Base-by-base conservation (phyloP, 2,329 filamentous ascomycete genomes). In the Diaporthe humulicola region DNA sequence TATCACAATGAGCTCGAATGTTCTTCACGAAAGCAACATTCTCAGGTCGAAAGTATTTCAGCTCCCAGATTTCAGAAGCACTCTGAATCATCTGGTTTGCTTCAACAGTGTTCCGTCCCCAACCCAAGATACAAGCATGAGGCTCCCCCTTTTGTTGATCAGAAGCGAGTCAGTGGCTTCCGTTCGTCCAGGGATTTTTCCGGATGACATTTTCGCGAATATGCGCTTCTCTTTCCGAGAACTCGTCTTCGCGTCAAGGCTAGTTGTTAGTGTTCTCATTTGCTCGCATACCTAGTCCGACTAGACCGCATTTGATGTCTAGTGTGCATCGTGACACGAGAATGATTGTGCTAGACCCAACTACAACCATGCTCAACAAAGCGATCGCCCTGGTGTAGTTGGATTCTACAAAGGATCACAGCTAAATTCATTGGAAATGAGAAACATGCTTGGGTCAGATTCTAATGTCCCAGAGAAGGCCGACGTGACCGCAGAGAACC, bases 231-330 rank as follows among this genome's bases (percentile, higher is more conserved):
- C 10, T 0, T 19, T 28, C n/a, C 25, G 25, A 50, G 30, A 52
- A 4, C 3, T 38, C 45, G 2, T 52, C 30, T 38, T 52, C 30
- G 45, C 45, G 45, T 25, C 22, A 12, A 52, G 22, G 28, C 61
- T 25, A 66, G 40, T n/a, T n/a, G 28, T 50, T 64, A 30, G 25
- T 64, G 12, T 42, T 22, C 17, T 48, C 60, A 33, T 64, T 48
- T 64, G 25, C 40, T 64, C 40, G 60, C 25, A 64, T 48, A n/a
- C n/a, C n/a, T n/a, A 64, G 60, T 25, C 60, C 7, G 40, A 19
- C 60, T 64, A 45, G 28, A 14, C 60, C 28, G 9, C 9, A 45
- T 64, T 45, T 3, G 25, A 64, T 28, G 25, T 19, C 60, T 64
- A 64, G 60, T 33, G n/a, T 61, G 40, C 60, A 64, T 4, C 25